These are phyloP conservation scores for Rhodomyrtus psidioides DNA, from an alignment of 441 rosid genomes.

Conservation along the genomic window DNA sequence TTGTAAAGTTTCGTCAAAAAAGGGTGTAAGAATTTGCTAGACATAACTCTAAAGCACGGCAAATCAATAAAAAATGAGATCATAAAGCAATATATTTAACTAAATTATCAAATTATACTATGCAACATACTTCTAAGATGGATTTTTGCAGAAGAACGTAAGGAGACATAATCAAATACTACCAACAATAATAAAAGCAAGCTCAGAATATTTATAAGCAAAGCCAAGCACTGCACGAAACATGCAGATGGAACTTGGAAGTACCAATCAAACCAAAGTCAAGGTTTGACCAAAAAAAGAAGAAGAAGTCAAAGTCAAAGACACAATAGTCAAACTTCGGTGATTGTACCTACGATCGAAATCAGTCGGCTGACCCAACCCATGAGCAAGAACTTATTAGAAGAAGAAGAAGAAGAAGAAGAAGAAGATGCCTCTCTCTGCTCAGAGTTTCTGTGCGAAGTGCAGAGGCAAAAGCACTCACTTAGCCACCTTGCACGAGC, in stretches of 20 bases:
- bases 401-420: neutral
- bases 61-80: neutral
- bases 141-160: neutral
- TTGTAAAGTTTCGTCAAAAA: neutral
- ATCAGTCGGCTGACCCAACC: neutral
- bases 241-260: no score
- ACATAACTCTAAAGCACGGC: neutral
- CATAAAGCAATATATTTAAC: neutral
- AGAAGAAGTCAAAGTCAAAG: neutral
- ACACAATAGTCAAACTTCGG: neutral
- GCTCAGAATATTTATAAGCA: neutral
- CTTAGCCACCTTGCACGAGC: constrained; percentile 1
- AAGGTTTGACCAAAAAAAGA: no score
- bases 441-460: neutral
- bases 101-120: neutral
- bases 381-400: neutral
- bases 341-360: neutral
- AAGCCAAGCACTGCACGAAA: neutral
- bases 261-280: neutral
- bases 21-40: neutral
- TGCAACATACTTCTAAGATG: neutral
- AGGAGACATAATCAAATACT: neutral
- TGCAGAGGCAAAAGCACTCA: neutral
- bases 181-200: neutral
- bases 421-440: neutral